A percentile compares a stretch with the other conserved stretches of the same genome.
phyloP scores from a whole-genome alignment of 371 early-diverging fungal genomes.

The Haplosporangium sp. region DNA sequence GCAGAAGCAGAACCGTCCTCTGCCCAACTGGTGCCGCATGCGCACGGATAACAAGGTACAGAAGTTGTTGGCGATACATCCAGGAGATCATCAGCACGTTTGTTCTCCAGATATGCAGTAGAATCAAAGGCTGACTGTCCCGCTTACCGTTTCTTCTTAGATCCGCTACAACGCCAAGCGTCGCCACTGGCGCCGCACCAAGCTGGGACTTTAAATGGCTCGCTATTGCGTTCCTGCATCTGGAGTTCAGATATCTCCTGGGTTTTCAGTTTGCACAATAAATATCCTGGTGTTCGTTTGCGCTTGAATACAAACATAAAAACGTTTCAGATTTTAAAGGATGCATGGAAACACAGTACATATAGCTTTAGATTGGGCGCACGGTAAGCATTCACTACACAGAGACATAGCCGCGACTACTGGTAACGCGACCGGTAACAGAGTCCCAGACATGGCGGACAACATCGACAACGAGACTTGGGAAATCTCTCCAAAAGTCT shows the following conservation, averaged over 20 bases:
- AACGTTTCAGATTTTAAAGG: not conserved
- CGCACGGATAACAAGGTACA: conserved; percentile 93
- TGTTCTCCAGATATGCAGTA: too few relatives aligned
- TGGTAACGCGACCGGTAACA: conserved; percentile 35
- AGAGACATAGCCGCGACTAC: conserved; percentile 34
- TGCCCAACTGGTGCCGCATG: conserved; percentile 98
- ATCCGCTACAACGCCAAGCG: conserved; percentile 97
- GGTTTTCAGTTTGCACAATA: conserved; percentile 36
- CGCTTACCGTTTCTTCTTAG: conserved; percentile 27
- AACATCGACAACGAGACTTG: conserved; percentile 39
- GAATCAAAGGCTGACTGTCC: too few relatives aligned
- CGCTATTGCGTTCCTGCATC: conserved; percentile 30
- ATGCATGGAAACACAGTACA: not conserved
- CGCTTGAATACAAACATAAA: conserved; percentile 19
- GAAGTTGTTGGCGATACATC: not conserved
- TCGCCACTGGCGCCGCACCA: conserved; percentile 99
- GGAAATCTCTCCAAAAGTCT: conserved; percentile 55
- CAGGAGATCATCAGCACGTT: too few relatives aligned
- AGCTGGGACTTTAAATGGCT: conserved; percentile 89
- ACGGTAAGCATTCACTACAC: conserved; percentile 12
- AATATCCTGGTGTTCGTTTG: conserved; percentile 38
- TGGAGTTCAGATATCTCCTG: conserved; percentile 28
- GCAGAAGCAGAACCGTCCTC: conserved; percentile 98
- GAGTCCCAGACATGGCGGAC: conserved; percentile 48
- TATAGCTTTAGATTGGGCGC: not conserved